Conservation (phyloP, 441 rosid genomes). For the Hura crepitans region DNA sequence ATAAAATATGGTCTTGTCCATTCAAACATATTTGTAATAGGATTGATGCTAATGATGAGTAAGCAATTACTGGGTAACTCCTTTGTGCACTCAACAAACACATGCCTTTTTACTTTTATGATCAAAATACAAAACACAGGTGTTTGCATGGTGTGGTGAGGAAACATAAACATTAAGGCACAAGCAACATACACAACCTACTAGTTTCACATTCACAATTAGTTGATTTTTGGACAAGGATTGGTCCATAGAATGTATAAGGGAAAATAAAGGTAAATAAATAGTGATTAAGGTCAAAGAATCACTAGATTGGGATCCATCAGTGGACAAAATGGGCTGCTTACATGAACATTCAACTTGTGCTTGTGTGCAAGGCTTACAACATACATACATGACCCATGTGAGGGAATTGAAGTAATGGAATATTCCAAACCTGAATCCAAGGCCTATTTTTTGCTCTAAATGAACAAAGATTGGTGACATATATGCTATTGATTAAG, state of each 20-base stretch:
- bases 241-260: neutral
- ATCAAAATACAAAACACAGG: too few relatives aligned
- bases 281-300: neutral
- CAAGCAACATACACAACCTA: neutral
- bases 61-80: neutral
- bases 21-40: neutral
- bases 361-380: neutral
- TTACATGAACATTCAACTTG: neutral
- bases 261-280: neutral
- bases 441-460: too few relatives aligned
- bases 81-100: neutral
- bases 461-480: neutral
- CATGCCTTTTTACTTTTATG: neutral
- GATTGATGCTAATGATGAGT: neutral
- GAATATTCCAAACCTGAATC: too few relatives aligned
- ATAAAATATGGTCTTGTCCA: neutral
- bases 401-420: too few relatives aligned
- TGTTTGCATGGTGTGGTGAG: too few relatives aligned
- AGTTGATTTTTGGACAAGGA: neutral
- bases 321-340: neutral
- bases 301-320: neutral
- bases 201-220: neutral
- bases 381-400: too few relatives aligned
- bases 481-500: neutral
- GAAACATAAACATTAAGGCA: slow-evolving; percentile 5